A percentile compares a stretch with the other conserved stretches of the same genome.
phyloP scores from a whole-genome alignment of 2,329 filamentous ascomycete species.

The Cercospora nicotianae region DNA sequence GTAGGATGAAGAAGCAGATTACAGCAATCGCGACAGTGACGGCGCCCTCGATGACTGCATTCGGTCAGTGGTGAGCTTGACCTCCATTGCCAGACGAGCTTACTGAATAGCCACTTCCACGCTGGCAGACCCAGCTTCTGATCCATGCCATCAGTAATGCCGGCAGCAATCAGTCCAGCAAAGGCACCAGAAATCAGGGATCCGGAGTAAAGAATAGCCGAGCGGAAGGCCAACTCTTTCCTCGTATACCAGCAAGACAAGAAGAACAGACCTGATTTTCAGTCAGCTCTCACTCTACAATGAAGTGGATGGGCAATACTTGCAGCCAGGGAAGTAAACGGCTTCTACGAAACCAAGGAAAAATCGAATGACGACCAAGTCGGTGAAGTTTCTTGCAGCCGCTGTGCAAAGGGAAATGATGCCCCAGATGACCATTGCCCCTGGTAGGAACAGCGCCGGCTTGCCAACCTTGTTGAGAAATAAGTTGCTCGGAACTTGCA shows the following conservation, averaged over 20 bases:
- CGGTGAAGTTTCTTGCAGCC: slow-evolving; percentile 38
- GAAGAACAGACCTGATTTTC: slow-evolving; percentile 43
- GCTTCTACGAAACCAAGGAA: slow-evolving; percentile 49
- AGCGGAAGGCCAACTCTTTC: slow-evolving; percentile 53
- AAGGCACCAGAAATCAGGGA: slow-evolving; percentile 54
- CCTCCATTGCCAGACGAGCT: not conserved
- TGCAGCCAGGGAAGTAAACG: slow-evolving; percentile 47
- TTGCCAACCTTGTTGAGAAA: slow-evolving; percentile 40
- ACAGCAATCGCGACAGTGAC: slow-evolving; percentile 40
- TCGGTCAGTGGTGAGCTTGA: slow-evolving; percentile 5
- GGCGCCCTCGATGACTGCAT: slow-evolving; percentile 40
- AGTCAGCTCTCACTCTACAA: not conserved
- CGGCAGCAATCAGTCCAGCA: slow-evolving; percentile 56
- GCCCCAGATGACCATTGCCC: slow-evolving; percentile 41
- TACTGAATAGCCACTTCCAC: slow-evolving; percentile 37
- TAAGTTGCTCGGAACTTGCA: slow-evolving; percentile 42
- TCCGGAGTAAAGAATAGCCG: slow-evolving; percentile 55
- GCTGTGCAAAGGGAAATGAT: slow-evolving; percentile 39
- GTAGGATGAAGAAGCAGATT: slow-evolving; percentile 40
- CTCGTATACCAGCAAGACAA: slow-evolving; percentile 57
- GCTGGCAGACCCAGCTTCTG: slow-evolving; percentile 37
- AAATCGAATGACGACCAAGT: slow-evolving; percentile 42
- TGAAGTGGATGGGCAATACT: not conserved
- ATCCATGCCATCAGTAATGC: slow-evolving; percentile 47
- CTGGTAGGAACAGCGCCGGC: slow-evolving; percentile 38